Evolutionary conservation across 768 basidiomycete species (phyloP), one percentile per base, ranked within the genome.

Genomic region (Suillus clintonianus): DNA sequence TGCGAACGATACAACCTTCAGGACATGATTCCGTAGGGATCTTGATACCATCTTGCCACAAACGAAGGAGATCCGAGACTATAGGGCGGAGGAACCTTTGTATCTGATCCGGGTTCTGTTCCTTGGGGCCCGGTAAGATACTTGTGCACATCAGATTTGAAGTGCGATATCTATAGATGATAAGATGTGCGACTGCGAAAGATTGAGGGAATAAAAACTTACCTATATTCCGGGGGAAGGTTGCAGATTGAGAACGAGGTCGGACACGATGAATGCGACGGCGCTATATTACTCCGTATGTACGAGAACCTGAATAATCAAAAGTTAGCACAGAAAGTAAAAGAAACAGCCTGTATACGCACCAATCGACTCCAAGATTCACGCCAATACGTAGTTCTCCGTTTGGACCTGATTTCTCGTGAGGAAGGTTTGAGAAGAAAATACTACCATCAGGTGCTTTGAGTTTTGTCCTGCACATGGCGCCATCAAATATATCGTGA

Each of bases 201-300:
- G 32, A 32, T 32, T 32, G 32, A 32, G 32, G 32, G 32, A 32
- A 32, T 32, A 48, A 14, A 50, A 11, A 64, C 61, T 41, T 67
- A 77, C 68, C 73, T 62, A 2, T 72, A 68, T 47, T 73, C 68
- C 0, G 69, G 62, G 0, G 70, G 72, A 0, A 79, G 68, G 59
- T 79, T 78, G 42, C 71, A 65, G n/a, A 79, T 65, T n/a, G 66
- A 75, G 42, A 75, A 76, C 0, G 76, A 80, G 50, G 75, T 75
- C 0, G 76, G 77, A 42, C 73, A 70, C 15, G 74, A 78, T 0
- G 76, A 68, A 59, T 80, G 76, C 0, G 77, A 79, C 2, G 77
- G 75, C 1, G 76, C 67, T 55, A 78, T 77, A 14, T 72, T 71
- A 62, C 76, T 76, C 1, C 69, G 71, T 0, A 78, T 64, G 53